Base-by-base conservation (phyloP, 495 filamentous ascomycete species). In the Chaetomium cochliodes region DNA sequence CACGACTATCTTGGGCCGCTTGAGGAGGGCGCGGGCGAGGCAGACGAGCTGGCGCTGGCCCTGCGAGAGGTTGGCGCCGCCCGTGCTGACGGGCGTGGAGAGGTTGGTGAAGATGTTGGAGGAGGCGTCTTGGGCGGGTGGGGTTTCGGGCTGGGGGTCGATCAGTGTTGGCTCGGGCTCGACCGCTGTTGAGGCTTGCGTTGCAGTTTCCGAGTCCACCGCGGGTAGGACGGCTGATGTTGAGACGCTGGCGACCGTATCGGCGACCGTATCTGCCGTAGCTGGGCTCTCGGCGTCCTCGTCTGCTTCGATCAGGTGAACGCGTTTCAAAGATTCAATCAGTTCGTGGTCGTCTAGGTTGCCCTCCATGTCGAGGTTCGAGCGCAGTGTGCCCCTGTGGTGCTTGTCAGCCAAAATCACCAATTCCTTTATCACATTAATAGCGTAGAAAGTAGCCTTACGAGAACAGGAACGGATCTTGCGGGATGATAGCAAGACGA, bases 1-100 rank as follows among this genome's bases (percentile, higher is more conserved):
- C 20, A 97, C 87, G 25, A 97, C 77, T 41, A 96, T 87, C 49
- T 88, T 87, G 0, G 90, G 88, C 62, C 92, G 82, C 58, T 87
- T 86, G 18, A 96, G 76, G 41, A 87, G 84, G 15, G 88, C 87
- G 62, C 89, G 77, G 44, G 90, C 89, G 60, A 92, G 86, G 28
- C 87, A 88, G 20, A 91, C 79, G 33, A 89, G 77, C 70, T 92
- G 89, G 59, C 85, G 87, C 73, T 86, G 83, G 9, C 84, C 84
- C 20, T 82, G 82, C 0, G 77, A 81, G 7, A 86, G 75, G 63
- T 84, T 86, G 67, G 74, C 72, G 15, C 84, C 84, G n/a, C 75
- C 70, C 1, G 67, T 68, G 53, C 58, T 65, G 60, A 74, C 66
- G 25, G 66, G 65, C 7, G 65, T 67, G 1, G 69, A 70, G 23